Conservation (phyloP, 176 grass and related monocot genomes). For the Thalia dealbata region DNA sequence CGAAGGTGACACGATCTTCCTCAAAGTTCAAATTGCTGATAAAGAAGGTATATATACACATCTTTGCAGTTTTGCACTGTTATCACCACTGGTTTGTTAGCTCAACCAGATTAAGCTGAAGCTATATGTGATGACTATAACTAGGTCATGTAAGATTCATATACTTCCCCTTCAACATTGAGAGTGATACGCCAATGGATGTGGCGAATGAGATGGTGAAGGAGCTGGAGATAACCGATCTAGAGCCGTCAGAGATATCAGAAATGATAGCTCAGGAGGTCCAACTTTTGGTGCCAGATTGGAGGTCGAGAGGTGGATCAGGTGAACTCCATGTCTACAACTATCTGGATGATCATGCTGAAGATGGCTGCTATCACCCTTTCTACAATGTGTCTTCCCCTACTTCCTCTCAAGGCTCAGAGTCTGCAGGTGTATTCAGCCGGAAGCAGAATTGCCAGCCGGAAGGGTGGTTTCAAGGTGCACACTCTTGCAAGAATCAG, state of each 20-base stretch:
- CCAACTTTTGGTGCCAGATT: constrained; percentile 32
- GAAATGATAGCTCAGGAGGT: constrained; percentile 79
- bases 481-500: too few species aligned
- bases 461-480: constrained; percentile 33
- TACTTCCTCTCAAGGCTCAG: constrained; percentile 47
- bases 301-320: constrained; percentile 16
- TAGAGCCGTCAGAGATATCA: constrained; percentile 53
- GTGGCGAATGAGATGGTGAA: constrained; percentile 90
- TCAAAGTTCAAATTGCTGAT: constrained; percentile 77
- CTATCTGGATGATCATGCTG: constrained; percentile 8
- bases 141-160: constrained; percentile 45
- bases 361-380: constrained; percentile 32
- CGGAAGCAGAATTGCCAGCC: background rate
- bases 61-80: background rate
- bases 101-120: background rate
- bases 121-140: too few species aligned
- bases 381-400: constrained; percentile 52
- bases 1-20: constrained; percentile 67
- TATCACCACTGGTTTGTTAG: too few species aligned
- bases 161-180: constrained; percentile 78
- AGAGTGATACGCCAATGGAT: constrained; percentile 55
- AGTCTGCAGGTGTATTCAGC: background rate
- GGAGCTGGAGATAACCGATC: constrained; percentile 69
- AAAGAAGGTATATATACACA: constrained; percentile 35
- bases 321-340: constrained; percentile 37